phyloP scores from a whole-genome alignment of 768 basidiomycete genomes.

The Mycena floridula region DNA sequence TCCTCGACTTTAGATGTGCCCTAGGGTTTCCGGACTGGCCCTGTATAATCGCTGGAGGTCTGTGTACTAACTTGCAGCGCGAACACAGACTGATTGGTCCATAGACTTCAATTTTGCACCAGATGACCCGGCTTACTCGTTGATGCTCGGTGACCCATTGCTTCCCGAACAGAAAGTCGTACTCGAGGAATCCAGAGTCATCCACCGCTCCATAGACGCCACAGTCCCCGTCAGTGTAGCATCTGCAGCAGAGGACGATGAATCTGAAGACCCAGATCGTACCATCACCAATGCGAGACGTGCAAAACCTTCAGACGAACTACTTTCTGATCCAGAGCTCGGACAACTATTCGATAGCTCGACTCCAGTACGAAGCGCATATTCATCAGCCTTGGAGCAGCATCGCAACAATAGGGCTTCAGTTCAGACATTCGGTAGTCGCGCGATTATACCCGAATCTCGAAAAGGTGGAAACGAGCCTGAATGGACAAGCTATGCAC shows the following conservation, averaged over 20 bases:
- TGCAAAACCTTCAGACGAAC: constrained; percentile 56
- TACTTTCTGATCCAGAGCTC: constrained; percentile 59
- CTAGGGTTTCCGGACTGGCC: constrained; percentile 56
- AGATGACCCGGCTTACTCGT: constrained; percentile 73
- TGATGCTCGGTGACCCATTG: constrained; percentile 61
- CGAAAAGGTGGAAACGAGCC: constrained; percentile 65
- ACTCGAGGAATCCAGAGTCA: constrained; percentile 60
- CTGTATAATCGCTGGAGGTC: constrained; percentile 80
- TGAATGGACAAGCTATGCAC: constrained; percentile 84
- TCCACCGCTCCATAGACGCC: constrained; percentile 67
- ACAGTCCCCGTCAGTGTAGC: constrained; percentile 28
- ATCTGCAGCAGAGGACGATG: constrained; percentile 27
- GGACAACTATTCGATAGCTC: constrained; percentile 33
- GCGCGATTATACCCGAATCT: constrained; percentile 31
- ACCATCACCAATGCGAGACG: constrained; percentile 70
- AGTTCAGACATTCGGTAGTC: constrained; percentile 44
- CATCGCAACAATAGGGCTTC: constrained; percentile 9
- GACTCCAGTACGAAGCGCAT: constrained; percentile 53
- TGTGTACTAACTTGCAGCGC: constrained; percentile 6
- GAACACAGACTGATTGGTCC: neutral
- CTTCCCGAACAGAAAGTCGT: constrained; percentile 43
- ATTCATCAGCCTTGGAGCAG: constrained; percentile 47
- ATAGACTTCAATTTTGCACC: constrained; percentile 91
- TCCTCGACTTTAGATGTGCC: constrained; percentile 45
- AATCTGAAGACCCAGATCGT: constrained; percentile 57